These are phyloP conservation scores for Phyllosticta paracitricarpa DNA, from an alignment of 2,329 filamentous ascomycete genomes.

Conservation along the genomic window DNA sequence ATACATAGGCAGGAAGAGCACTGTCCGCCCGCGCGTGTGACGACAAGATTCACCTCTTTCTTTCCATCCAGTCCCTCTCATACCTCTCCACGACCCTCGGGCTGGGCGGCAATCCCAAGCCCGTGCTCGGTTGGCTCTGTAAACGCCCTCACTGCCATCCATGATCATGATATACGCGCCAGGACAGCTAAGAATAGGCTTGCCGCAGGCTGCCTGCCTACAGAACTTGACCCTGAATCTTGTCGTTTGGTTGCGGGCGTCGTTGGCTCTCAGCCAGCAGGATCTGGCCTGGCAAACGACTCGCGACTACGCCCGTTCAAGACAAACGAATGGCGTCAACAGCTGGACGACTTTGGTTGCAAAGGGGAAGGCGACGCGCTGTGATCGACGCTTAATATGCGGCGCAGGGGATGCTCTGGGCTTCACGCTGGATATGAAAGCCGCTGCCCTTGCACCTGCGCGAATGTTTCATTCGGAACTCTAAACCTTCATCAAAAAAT, in stretches of 20 bases:
- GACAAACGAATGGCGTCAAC: not conserved
- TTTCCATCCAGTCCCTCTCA: too few species aligned
- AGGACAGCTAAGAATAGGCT: not conserved
- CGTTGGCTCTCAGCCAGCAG: not conserved
- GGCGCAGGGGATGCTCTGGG: not conserved
- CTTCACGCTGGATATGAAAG: not conserved
- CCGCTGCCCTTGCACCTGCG: constrained; percentile 4
- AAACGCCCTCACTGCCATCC: not conserved
- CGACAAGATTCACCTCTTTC: too few species aligned
- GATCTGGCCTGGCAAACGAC: not conserved
- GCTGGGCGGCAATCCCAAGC: not conserved
- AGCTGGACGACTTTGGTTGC: not conserved
- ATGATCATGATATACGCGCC: not conserved
- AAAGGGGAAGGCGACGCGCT: not conserved
- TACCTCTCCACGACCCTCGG: too few species aligned
- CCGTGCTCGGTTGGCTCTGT: not conserved
- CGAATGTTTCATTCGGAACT: constrained; percentile 3
- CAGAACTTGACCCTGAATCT: not conserved
- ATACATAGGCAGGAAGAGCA: too few species aligned
- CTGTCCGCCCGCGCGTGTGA: too few species aligned
- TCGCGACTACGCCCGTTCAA: not conserved
- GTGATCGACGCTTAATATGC: constrained; percentile 1
- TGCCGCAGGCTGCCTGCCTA: not conserved
- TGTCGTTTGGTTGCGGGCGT: not conserved
- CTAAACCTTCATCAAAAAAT: constrained; percentile 1